Evolutionary conservation across 2,329 filamentous ascomycete genomes (phyloP).

Genomic region (Venturia nashicola): DNA sequence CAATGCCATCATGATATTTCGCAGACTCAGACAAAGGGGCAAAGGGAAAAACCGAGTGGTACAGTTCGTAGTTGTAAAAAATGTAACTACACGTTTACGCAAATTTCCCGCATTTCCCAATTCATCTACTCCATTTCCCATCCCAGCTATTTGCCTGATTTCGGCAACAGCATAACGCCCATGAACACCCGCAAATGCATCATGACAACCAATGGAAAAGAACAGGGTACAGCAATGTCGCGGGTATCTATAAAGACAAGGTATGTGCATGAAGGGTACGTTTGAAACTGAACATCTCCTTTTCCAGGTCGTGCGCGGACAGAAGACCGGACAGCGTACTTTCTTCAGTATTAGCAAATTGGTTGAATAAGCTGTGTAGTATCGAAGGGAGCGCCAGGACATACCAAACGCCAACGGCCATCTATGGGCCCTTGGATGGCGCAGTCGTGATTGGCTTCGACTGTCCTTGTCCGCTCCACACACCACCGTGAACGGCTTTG

Average conservation of each 20-base stretch:
- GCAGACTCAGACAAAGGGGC: not conserved
- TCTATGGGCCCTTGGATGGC: not conserved
- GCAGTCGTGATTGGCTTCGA: constrained; percentile 15
- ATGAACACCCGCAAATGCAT: not conserved
- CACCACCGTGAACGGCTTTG: constrained; percentile 34
- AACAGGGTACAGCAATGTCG: not conserved
- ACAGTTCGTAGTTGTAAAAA: not conserved
- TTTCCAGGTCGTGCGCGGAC: not conserved
- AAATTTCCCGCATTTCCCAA: not conserved
- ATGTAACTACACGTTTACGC: not conserved
- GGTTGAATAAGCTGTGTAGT: not conserved
- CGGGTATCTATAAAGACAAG: constrained; percentile 3
- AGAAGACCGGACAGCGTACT: not conserved
- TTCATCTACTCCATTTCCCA: not conserved
- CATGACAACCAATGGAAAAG: not conserved
- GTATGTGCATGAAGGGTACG: not conserved
- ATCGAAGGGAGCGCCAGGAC: not conserved
- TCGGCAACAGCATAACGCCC: not conserved
- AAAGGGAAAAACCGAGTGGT: not conserved
- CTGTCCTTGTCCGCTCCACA: constrained; percentile 29
- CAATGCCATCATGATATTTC: not conserved
- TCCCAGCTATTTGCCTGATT: not conserved
- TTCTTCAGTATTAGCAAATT: not conserved
- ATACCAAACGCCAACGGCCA: not conserved
- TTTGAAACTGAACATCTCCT: not conserved